Evolutionary conservation across 257 asterid species (phyloP), one percentile per base, ranked within the genome.

Genomic region (Nicotiana paniculata): DNA sequence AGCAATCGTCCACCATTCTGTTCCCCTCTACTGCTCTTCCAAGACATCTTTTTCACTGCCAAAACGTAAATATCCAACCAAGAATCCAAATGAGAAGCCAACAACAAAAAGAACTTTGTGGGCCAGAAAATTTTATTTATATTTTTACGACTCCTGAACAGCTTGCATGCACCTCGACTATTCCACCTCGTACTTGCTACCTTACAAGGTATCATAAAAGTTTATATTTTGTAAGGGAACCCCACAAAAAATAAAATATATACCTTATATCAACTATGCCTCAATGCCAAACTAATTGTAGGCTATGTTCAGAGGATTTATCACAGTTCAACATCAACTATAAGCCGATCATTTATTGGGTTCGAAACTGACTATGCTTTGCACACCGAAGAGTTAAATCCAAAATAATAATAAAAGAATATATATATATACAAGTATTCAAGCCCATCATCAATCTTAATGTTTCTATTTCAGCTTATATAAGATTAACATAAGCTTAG

Each of bases 1-100:
- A 93, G 83, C 30, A 93, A 85, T 84, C 84, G 90, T 72, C 96
- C 96, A 35, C 90, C 83, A 77, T 87, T 82, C 65, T 80, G 77
- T 81, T 90, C 93, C 81, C 87, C 93, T 65, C 81, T 88, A 1
- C 80, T 80, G 55, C 46, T 84, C 87, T 59, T 88, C 82, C 59
- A 53, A 65, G 90, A 85, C 92, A 84, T 85, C 81, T 62, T 88
- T 82, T 82, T 80, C 81, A 35, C 81, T 33, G 55, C 83, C 79
- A 33, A 82, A 67, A 59, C 48, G 75, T 51, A 79, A 66, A 48
- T 83, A 79, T 70, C 77, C 70, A 78, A 39, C 62, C 57, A 76
- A 79, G 39, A 76, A 32, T 65, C 80, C 61, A 51, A 58, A 66
- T 68, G 58, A 82, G 46, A 48, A 28, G 58, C 79, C 16, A 75